Percentiles rank a stretch among this genome's conserved stretches.
phyloP scores from a whole-genome alignment of 2,329 filamentous ascomycete species.

The Zalaria obscura region DNA sequence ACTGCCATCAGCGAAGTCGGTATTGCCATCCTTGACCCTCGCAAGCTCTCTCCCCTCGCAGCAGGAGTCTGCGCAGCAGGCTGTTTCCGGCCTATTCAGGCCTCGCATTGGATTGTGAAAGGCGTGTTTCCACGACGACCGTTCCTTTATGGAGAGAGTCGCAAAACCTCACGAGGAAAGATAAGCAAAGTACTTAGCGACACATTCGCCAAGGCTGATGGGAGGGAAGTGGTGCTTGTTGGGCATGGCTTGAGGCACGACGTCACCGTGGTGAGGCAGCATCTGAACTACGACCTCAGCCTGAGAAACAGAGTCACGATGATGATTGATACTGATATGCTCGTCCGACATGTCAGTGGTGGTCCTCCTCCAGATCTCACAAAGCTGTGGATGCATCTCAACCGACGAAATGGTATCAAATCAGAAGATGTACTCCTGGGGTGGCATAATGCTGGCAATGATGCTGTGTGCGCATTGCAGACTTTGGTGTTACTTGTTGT shows the following conservation, averaged over 20 bases:
- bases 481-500: constrained; percentile 11
- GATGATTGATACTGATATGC: constrained; percentile 1
- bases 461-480: constrained; percentile 17
- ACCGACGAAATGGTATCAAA: neutral
- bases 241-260: constrained; percentile 2
- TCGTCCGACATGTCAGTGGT: neutral
- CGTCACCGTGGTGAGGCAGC: neutral
- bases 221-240: constrained; percentile 1
- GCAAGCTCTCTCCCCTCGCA: constrained; percentile 35
- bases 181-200: no score
- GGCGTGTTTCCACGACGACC: neutral
- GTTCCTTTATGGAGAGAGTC: neutral
- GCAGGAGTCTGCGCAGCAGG: constrained; percentile 48
- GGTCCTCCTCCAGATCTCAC: neutral
- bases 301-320: neutral
- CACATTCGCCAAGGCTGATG: neutral
- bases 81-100: constrained; percentile 55
- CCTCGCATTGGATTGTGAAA: constrained; percentile 10
- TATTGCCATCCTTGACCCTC: constrained; percentile 64
- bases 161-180: neutral
- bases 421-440: constrained; percentile 34
- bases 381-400: neutral
- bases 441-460: constrained; percentile 17
- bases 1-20: constrained; percentile 71
- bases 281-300: neutral